Evolutionary conservation across 2,329 filamentous ascomycete genomes (phyloP).

Genomic region (Lachnellula subtilissima): DNA sequence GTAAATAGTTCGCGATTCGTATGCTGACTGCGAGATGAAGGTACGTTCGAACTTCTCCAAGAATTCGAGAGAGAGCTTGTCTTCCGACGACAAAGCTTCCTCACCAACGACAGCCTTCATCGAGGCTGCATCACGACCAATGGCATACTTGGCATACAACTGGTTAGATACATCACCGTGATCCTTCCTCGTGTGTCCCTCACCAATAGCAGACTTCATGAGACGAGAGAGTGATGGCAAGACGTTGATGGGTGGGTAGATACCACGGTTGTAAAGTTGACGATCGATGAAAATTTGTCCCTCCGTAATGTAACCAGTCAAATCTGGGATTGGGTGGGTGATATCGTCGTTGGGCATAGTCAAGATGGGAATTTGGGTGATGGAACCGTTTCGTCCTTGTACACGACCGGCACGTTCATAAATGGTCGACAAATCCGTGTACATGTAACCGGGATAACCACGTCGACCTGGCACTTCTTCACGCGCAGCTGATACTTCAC

Average conservation of each 20-base stretch:
- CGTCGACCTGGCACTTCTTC: conserved; percentile 99
- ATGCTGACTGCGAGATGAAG: conserved; percentile 87
- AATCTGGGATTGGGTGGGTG: conserved; percentile 95
- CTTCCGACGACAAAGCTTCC: conserved; percentile 89
- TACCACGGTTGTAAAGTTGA: conserved; percentile 88
- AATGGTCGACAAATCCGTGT: conserved; percentile 99
- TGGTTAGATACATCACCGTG: conserved; percentile 99
- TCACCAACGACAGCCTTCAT: conserved; percentile 99
- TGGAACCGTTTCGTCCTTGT: conserved; percentile 92
- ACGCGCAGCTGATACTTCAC: conserved; percentile 95
- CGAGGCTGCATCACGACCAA: conserved; percentile 93
- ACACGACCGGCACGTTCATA: conserved; percentile 99
- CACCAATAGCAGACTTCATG: conserved; percentile 99
- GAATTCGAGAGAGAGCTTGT: conserved; percentile 97
- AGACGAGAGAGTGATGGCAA: conserved; percentile 95
- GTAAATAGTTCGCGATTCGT: conserved; percentile 86
- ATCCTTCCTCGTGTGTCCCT: conserved; percentile 93
- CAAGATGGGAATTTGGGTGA: conserved; percentile 97
- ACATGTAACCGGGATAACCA: conserved; percentile 99
- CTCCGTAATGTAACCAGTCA: conserved; percentile 99
- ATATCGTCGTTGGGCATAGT: conserved; percentile 99
- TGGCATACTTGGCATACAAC: conserved; percentile 98
- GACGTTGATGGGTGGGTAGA: conserved; percentile 99
- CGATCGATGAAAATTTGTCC: conserved; percentile 98
- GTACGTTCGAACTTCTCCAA: conserved; percentile 96